Percentiles rank a stretch among this genome's conserved stretches.
Evolutionary conservation across 75 land plant species (phyloP).

Genomic region (Gnetum montanum): DNA sequence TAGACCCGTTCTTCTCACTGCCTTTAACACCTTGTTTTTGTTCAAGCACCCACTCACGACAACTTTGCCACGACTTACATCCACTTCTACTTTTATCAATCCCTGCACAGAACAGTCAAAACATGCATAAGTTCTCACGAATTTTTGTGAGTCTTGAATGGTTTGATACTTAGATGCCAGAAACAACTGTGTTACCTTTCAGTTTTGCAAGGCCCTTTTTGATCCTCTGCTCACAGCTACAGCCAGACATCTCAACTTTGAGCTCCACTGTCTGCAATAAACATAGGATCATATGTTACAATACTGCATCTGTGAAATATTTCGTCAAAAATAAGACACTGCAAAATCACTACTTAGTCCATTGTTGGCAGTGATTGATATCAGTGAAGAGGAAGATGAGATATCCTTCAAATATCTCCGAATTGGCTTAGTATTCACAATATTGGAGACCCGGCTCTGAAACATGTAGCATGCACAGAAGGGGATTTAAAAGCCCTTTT

Average conservation of each 20-base stretch:
- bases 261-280: slow-evolving; percentile 30
- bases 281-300: too few relatives aligned
- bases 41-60: slow-evolving; percentile 32
- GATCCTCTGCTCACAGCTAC: slow-evolving; percentile 36
- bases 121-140: neutral
- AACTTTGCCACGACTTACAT: slow-evolving; percentile 30
- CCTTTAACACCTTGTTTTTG: slow-evolving; percentile 33
- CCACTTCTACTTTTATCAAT: slow-evolving; percentile 53
- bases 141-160: neutral
- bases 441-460: too few relatives aligned
- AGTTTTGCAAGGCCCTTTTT: slow-evolving; percentile 39
- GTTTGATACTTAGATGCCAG: neutral
- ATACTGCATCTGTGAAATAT: too few relatives aligned
- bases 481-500: too few relatives aligned
- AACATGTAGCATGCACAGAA: too few relatives aligned
- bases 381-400: too few relatives aligned
- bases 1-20: slow-evolving; percentile 35
- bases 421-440: too few relatives aligned
- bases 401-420: too few relatives aligned
- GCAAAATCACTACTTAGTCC: too few relatives aligned
- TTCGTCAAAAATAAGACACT: too few relatives aligned
- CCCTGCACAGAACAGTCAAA: slow-evolving; percentile 12
- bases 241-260: slow-evolving; percentile 49
- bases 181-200: slow-evolving; percentile 16
- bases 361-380: too few relatives aligned